Evolutionary conservation across 345 rosid genomes (phyloP).

Genomic region (Citrus trifoliata): DNA sequence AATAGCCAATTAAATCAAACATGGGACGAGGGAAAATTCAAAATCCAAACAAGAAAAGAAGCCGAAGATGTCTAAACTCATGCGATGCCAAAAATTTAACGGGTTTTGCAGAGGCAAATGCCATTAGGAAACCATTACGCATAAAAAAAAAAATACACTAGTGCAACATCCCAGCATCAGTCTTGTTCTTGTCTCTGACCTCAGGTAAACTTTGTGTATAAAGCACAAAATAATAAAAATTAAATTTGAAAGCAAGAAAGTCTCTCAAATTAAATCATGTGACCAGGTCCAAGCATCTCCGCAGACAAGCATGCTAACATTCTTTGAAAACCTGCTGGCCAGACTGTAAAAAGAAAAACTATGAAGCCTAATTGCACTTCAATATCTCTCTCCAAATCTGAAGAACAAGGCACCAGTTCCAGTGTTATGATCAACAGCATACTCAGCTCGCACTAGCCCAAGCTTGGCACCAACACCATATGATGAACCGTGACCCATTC

Average conservation of each 20-base stretch:
- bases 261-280: conserved; percentile 9
- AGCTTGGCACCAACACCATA: conserved; percentile 86
- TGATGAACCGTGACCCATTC: conserved; percentile 92
- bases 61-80: neutral
- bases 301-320: neutral
- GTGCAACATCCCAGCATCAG: conserved; percentile 3
- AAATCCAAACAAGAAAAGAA: neutral
- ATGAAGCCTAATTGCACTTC: conserved; percentile 19
- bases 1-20: neutral
- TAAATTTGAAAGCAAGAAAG: neutral
- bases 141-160: neutral
- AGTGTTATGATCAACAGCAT: conserved; percentile 92
- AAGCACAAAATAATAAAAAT: neutral
- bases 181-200: neutral
- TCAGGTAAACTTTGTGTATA: neutral
- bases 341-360: conserved; percentile 11
- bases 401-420: conserved; percentile 89
- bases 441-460: conserved; percentile 89
- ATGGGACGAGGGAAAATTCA: neutral
- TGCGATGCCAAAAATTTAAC: neutral
- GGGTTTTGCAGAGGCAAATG: neutral
- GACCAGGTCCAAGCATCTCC: conserved; percentile 16
- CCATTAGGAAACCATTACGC: neutral
- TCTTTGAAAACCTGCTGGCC: conserved; percentile 8
- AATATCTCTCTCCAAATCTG: conserved; percentile 91